Percentiles rank a stretch among this genome's conserved stretches.
Conservation (phyloP, 1,284 basidiomycete species). For the Ustilago crameri region DNA sequence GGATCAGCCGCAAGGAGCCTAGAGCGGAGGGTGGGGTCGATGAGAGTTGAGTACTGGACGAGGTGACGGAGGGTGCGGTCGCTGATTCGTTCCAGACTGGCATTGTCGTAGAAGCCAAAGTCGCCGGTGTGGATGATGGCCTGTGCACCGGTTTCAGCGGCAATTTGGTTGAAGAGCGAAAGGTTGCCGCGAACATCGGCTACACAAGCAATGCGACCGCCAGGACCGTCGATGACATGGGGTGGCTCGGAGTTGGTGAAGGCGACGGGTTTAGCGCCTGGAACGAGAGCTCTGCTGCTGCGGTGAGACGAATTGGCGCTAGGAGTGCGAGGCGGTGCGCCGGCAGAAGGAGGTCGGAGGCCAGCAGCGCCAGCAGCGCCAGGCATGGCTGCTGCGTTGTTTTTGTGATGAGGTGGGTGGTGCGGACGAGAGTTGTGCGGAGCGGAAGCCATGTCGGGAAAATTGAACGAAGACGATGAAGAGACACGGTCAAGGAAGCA, state of each 20-base stretch:
- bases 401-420: conserved; percentile 16
- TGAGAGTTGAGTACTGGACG: conserved; percentile 96
- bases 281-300: conserved; percentile 29
- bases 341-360: conserved; percentile 28
- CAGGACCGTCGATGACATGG: conserved; percentile 61
- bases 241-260: conserved; percentile 36
- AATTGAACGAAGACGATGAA: neutral
- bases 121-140: conserved; percentile 95
- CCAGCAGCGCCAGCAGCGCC: conserved; percentile 20
- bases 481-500: neutral
- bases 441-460: conserved; percentile 35
- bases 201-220: conserved; percentile 89
- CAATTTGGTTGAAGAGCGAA: conserved; percentile 88
- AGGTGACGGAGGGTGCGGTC: conserved; percentile 93
- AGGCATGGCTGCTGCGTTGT: conserved; percentile 24
- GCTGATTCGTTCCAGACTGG: conserved; percentile 86
- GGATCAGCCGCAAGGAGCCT: conserved; percentile 78
- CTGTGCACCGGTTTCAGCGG: conserved; percentile 84
- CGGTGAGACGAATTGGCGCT: conserved; percentile 37
- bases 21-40: conserved; percentile 81
- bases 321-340: conserved; percentile 21
- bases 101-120: conserved; percentile 95
- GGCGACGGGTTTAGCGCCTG: conserved; percentile 15
- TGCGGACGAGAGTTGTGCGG: conserved; percentile 22
- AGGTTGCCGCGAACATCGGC: conserved; percentile 85